Base-by-base conservation (phyloP, 164 flowering plant genomes). In the Macadamia integrifolia region DNA sequence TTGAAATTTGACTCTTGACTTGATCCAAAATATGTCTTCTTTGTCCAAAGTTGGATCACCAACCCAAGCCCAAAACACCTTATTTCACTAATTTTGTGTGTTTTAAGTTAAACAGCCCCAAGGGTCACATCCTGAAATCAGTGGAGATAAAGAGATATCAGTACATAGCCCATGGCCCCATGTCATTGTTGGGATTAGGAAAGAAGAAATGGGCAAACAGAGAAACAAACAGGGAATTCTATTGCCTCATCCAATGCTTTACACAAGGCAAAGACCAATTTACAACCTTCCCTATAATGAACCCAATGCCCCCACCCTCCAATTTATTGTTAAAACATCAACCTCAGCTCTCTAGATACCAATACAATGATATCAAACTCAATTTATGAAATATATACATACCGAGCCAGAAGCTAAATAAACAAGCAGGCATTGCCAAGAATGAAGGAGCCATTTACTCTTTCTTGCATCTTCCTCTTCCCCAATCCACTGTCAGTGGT, bases 401-500 rank as follows among this genome's bases (percentile, higher is more conserved):
- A 64, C 61, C 15, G 52, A 49, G 65, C n/a, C 13, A 31, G 17
- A 46, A 64, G 31, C 29, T 32, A 17, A 23, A 59, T 42, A 30
- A 48, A 43, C 56, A 18, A 60, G 70, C 67, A 65, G 59, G 40
- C 28, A 23, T 28, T 28, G 30, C 52, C 42, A 46, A 46, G 12
- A 46, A 46, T 35, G 40, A 35, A 46, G 50, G 7, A 46, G 50
- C 23, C 58, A 52, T 8, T 73, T 71, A 76, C 14, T 68, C 72
- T 35, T 50, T 67, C 76, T 73, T 66, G 73, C 72, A 76, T 72
- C 76, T 67, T 66, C 68, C 79, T 62, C 85, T 67, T 31, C 75
- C 75, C 83, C 86, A 84, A 46, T 81, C 84, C 73, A 74, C 65
- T 13, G 70, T 70, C 67, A 77, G 58, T 15, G 77, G 13, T 68